These are phyloP conservation scores for Leptodontidium sp. DNA, from an alignment of 2,329 filamentous ascomycete genomes.

Conservation along the genomic window DNA sequence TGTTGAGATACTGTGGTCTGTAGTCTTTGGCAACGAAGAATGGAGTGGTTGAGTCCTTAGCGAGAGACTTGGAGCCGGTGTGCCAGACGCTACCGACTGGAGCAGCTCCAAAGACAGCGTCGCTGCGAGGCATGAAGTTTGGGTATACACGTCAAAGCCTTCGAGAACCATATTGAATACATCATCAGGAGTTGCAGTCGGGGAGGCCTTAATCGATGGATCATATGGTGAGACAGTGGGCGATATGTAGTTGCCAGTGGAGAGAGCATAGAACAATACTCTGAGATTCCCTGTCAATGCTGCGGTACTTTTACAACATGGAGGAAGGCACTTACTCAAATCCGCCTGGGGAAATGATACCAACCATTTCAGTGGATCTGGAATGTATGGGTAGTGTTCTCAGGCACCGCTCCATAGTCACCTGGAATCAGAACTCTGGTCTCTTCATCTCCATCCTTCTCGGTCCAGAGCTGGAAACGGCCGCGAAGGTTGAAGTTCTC, in stretches of 20 bases:
- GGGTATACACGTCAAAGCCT: constrained; percentile 54
- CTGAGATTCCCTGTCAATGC: constrained; percentile 10
- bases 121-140: constrained; percentile 52
- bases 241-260: constrained; percentile 48
- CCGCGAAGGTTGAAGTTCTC: constrained; percentile 57
- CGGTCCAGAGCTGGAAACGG: constrained; percentile 55
- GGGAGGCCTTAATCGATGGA: constrained; percentile 38
- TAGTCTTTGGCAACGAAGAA: constrained; percentile 56
- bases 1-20: constrained; percentile 55
- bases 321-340: constrained; percentile 50
- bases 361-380: constrained; percentile 56
- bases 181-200: constrained; percentile 32
- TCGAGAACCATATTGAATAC: constrained; percentile 49
- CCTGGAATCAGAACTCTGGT: constrained; percentile 53
- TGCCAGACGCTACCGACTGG: constrained; percentile 50
- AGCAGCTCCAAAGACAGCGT: constrained; percentile 53
- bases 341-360: constrained; percentile 56
- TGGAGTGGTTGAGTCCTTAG: constrained; percentile 45
- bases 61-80: constrained; percentile 48
- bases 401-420: constrained; percentile 56
- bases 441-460: constrained; percentile 44
- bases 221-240: constrained; percentile 49
- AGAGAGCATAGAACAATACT: constrained; percentile 53
- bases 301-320: background rate
- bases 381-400: constrained; percentile 57